Evolutionary conservation across 2,329 filamentous ascomycete species (phyloP).

Genomic region (Zasmidium cellare): DNA sequence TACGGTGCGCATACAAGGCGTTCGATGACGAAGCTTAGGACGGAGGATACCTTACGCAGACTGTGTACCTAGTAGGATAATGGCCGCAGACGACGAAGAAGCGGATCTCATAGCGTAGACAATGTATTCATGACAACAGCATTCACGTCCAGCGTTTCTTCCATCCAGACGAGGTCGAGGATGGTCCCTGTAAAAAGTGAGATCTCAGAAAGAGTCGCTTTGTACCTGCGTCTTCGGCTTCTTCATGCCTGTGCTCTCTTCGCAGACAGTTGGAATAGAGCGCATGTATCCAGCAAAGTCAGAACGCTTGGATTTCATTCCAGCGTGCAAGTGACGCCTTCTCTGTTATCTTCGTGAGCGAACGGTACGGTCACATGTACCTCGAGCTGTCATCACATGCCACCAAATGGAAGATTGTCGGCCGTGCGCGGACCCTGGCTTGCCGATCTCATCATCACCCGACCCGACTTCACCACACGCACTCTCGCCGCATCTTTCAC

Average conservation of each 20-base stretch:
- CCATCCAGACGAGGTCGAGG: not conserved
- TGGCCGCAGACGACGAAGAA: not conserved
- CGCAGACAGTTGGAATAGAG: too few species aligned
- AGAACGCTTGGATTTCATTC: too few species aligned
- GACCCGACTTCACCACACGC: not conserved
- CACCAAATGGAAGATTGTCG: not conserved
- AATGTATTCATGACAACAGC: not conserved
- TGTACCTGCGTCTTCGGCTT: not conserved
- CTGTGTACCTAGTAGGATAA: not conserved
- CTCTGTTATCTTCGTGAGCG: too few species aligned
- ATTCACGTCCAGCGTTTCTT: not conserved
- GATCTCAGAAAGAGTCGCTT: not conserved
- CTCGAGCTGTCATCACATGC: not conserved
- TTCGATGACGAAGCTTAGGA: not conserved
- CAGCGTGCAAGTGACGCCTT: too few species aligned
- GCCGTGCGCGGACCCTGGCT: not conserved
- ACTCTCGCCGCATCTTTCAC: not conserved
- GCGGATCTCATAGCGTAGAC: not conserved
- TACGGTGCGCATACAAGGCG: not conserved
- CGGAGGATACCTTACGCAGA: not conserved
- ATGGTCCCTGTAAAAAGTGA: not conserved
- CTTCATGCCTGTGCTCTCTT: too few species aligned
- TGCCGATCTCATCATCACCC: not conserved
- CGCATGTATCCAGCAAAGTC: too few species aligned
- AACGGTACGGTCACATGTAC: not conserved